These are phyloP conservation scores for Mortierella sp. DNA, from an alignment of 371 early-diverging fungal species.

Conservation along the genomic window DNA sequence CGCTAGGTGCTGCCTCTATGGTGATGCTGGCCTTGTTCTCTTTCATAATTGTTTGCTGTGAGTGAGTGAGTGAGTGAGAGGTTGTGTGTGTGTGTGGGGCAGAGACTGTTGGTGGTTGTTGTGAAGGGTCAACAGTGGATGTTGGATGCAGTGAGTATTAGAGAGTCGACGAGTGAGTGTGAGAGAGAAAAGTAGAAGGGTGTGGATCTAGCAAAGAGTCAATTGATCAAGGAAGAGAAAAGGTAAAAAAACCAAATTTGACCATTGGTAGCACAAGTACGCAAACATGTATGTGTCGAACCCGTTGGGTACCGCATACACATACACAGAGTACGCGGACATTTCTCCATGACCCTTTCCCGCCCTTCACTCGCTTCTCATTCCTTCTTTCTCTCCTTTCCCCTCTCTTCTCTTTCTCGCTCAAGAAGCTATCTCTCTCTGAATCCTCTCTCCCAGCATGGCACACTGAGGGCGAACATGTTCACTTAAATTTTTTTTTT, in stretches of 20 bases:
- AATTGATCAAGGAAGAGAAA: too few species aligned
- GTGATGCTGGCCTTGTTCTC: slow-evolving; percentile 45
- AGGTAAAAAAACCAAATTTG: too few species aligned
- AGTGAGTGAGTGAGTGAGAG: background rate
- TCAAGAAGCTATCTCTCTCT: background rate
- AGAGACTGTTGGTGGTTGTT: too few species aligned
- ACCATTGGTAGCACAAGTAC: too few species aligned
- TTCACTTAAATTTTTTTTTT: background rate
- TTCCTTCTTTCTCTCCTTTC: background rate
- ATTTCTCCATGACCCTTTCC: too few species aligned
- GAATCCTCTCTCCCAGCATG: background rate
- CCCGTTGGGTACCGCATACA: background rate
- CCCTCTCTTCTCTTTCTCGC: background rate
- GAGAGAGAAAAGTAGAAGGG: too few species aligned
- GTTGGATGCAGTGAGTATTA: too few species aligned
- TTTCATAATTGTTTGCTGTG: slow-evolving; percentile 19
- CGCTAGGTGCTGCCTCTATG: slow-evolving; percentile 34
- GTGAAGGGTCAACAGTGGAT: too few species aligned
- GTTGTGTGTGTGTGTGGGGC: background rate
- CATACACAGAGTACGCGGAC: too few species aligned
- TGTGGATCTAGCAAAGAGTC: too few species aligned
- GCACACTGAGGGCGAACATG: background rate
- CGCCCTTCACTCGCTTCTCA: background rate
- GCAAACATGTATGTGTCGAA: too few species aligned
- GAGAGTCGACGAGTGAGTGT: too few species aligned